These are phyloP conservation scores for Puccinia hordei DNA, from an alignment of 1,284 basidiomycete genomes.

Conservation along the genomic window DNA sequence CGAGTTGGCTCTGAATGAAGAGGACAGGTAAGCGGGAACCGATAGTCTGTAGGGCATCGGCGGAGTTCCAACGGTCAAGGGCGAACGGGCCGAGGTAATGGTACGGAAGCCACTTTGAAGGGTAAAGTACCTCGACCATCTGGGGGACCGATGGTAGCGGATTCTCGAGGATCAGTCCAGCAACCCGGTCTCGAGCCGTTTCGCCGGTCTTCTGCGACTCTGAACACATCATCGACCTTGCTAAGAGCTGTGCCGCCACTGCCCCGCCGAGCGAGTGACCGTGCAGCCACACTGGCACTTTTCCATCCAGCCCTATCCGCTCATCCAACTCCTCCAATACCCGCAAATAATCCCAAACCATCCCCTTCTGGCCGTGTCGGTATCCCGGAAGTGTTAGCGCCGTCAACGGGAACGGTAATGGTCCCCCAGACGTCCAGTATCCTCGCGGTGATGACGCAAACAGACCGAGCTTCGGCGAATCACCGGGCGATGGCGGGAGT, in stretches of 20 bases:
- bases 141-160: slow-evolving; percentile 16
- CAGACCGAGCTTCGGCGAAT: neutral
- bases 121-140: slow-evolving; percentile 38
- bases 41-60: neutral
- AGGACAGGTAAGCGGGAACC: neutral
- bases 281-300: slow-evolving; percentile 8
- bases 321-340: neutral
- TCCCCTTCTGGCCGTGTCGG: neutral
- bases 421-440: slow-evolving; percentile 27
- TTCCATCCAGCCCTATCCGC: neutral
- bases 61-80: slow-evolving; percentile 4
- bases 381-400: neutral
- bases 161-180: slow-evolving; percentile 34
- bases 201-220: neutral
- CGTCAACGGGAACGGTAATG: slow-evolving; percentile 35
- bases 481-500: neutral
- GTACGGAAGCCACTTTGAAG: slow-evolving; percentile 6
- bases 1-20: slow-evolving; percentile 21
- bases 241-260: slow-evolving; percentile 8
- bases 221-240: neutral
- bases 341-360: slow-evolving; percentile 3
- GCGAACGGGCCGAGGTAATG: slow-evolving; percentile 23
- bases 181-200: neutral
- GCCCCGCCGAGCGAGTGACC: slow-evolving; percentile 34
- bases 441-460: slow-evolving; percentile 24